A percentile compares a stretch with the other conserved stretches of the same genome.
These are phyloP conservation scores for Tylopilus rubrobrunneus DNA, from an alignment of 768 basidiomycete species.

Conservation along the genomic window DNA sequence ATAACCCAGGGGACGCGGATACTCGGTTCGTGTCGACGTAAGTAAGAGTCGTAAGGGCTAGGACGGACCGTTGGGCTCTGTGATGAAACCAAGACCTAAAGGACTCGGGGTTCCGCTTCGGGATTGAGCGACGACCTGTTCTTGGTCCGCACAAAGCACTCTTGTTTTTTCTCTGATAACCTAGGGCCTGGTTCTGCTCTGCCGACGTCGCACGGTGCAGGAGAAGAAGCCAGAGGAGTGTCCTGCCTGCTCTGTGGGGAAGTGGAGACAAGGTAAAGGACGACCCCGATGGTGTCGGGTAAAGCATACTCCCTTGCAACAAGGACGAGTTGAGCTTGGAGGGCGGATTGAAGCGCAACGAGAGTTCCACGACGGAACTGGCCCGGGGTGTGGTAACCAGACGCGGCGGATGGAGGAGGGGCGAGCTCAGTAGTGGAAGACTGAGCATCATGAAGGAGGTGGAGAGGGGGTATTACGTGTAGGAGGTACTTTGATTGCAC, in stretches of 20 bases:
- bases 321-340: conserved; percentile 77
- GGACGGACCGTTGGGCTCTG: conserved; percentile 31
- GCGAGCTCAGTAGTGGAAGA: conserved; percentile 41
- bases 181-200: conserved; percentile 68
- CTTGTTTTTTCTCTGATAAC: conserved; percentile 74
- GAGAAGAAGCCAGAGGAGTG: conserved; percentile 16
- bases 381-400: conserved; percentile 75
- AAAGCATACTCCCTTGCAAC: conserved; percentile 94
- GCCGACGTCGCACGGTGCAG: conserved; percentile 26
- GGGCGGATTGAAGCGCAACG: conserved; percentile 77
- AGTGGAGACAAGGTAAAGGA: conserved; percentile 71
- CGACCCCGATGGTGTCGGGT: conserved; percentile 78
- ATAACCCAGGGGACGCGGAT: conserved; percentile 33
- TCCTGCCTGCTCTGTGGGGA: conserved; percentile 20
- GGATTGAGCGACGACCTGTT: conserved; percentile 32
- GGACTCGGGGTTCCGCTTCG: conserved; percentile 37
- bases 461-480: conserved; percentile 76
- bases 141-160: conserved; percentile 60
- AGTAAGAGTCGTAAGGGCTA: conserved; percentile 44
- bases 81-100: conserved; percentile 43
- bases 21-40: conserved; percentile 41
- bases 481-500: conserved; percentile 67
- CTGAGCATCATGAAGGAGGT: conserved; percentile 60
- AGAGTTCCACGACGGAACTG: conserved; percentile 84
- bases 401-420: conserved; percentile 53